A percentile compares a stretch with the other conserved stretches of the same genome.
These are phyloP conservation scores for Coemansia sp. DNA, from an alignment of 192 early-diverging fungal species.

Conservation along the genomic window DNA sequence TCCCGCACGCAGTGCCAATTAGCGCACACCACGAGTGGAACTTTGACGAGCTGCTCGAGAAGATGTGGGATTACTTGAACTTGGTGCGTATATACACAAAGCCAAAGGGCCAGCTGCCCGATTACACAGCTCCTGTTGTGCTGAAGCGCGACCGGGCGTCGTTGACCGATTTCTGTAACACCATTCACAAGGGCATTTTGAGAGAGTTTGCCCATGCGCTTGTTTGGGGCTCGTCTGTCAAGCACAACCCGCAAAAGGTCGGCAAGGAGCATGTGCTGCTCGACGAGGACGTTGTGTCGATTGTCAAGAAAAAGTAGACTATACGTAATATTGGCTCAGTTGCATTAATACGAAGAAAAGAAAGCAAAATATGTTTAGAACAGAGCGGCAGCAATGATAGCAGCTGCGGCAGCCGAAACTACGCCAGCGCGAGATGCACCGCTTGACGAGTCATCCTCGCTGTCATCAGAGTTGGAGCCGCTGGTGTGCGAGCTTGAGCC, in stretches of 20 bases:
- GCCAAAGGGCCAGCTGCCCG: constrained; percentile 93
- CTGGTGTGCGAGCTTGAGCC: background rate
- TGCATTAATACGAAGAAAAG: no score
- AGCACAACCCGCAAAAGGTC: constrained; percentile 98
- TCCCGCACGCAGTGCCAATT: constrained; percentile 89
- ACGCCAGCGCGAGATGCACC: background rate
- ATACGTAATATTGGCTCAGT: no score
- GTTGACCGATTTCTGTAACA: constrained; percentile 93
- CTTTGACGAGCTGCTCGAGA: constrained; percentile 95
- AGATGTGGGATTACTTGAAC: constrained; percentile 75
- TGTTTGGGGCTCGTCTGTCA: constrained; percentile 95
- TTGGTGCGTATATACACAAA: constrained; percentile 86
- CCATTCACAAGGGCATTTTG: constrained; percentile 92
- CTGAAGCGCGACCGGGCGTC: constrained; percentile 66
- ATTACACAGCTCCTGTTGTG: constrained; percentile 93
- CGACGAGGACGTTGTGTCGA: constrained; percentile 98
- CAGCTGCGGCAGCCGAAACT: background rate
- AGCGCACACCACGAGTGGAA: constrained; percentile 87
- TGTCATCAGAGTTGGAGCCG: background rate
- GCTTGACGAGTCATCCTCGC: constrained; percentile 2
- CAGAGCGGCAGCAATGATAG: constrained; percentile 1
- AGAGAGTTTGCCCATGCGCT: constrained; percentile 89
- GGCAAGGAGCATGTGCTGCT: constrained; percentile 86
- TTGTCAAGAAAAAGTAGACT: constrained; percentile 62
- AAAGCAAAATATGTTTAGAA: background rate